Evolutionary conservation across 1,284 basidiomycete genomes (phyloP).

Genomic region (Microbotryum intermedium): DNA sequence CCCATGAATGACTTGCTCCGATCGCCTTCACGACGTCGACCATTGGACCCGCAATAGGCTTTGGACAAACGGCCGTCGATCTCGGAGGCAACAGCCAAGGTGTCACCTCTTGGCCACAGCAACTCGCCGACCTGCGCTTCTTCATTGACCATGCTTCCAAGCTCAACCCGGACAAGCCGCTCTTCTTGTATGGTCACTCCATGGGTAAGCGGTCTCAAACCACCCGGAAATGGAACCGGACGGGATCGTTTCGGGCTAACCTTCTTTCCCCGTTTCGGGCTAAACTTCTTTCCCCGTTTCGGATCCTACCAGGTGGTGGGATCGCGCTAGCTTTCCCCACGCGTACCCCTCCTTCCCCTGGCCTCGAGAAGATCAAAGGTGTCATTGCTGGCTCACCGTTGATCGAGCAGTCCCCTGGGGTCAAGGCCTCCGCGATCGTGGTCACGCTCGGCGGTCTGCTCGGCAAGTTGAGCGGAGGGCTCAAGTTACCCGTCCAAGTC

Average conservation of each 20-base stretch:
- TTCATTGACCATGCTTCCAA: slow-evolving; percentile 33
- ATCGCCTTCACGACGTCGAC: too few relatives aligned
- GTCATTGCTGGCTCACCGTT: slow-evolving; percentile 37
- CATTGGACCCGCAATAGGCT: slow-evolving; percentile 32
- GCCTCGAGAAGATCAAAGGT: slow-evolving; percentile 35
- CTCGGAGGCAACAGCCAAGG: slow-evolving; percentile 35
- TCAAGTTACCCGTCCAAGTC: slow-evolving; percentile 27
- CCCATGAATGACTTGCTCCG: too few relatives aligned
- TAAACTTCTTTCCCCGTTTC: too few relatives aligned
- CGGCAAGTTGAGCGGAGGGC: slow-evolving; percentile 16
- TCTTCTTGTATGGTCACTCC: slow-evolving; percentile 42
- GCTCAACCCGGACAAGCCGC: slow-evolving; percentile 15
- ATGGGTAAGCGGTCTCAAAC: slow-evolving; percentile 32
- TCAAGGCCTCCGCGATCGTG: slow-evolving; percentile 12
- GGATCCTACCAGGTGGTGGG: slow-evolving; percentile 30
- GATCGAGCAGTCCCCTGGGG: slow-evolving; percentile 32
- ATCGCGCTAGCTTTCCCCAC: slow-evolving; percentile 38
- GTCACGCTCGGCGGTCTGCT: slow-evolving; percentile 26
- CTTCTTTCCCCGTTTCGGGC: too few relatives aligned
- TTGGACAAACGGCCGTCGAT: slow-evolving; percentile 38
- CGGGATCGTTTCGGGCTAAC: slow-evolving; percentile 12
- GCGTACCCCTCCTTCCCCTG: slow-evolving; percentile 28
- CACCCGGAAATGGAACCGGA: neutral
- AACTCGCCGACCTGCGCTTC: slow-evolving; percentile 38
- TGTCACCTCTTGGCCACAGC: slow-evolving; percentile 38